Evolutionary conservation across 495 filamentous ascomycete genomes (phyloP), one percentile per base, ranked within the genome.

Genomic region (Talaromyces liani): DNA sequence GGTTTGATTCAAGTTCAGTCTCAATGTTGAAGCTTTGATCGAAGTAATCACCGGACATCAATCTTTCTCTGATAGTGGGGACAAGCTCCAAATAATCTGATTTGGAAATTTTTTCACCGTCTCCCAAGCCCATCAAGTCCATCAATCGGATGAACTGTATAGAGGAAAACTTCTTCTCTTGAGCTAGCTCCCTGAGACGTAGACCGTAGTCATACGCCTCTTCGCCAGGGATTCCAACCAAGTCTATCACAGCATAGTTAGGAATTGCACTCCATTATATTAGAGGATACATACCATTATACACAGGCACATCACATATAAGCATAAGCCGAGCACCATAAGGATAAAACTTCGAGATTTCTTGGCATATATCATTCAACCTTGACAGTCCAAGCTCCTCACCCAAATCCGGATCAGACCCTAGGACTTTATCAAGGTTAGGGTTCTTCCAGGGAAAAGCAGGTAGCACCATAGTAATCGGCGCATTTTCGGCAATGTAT

Each of bases 371-470:
- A 0, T 72, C 72, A 27, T 82, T 74, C 62, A 83, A 65, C 65
- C 77, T 77, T 24, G 56, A 58, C 20, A 83, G 65, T 0, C 79
- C 77, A 54, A 81, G 47, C 59, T 82, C 77, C 63, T 83, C 80
- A 4, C 75, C 80, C 34, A 75, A 66, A 51, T 82, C 80, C 0
- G 80, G 80, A 18, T 80, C 65, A 5, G 55, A 39, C 4, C 80
- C 79, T 1, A 80, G 54, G 18, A 76, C 72, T 59, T 83, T 83
- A 63, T 77, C 71, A 60, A 31, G 62, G 80, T 83, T 6, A 76
- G 73, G 0, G 75, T 80, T 62, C 45, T 82, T 83, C 65, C 77
- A 81, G 0, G 80, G 80, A 45, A 80, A 81, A 1, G 76, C 79
- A 5, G 79, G 79, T 12, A 81, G 64, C 4, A 78, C 69, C 71